A percentile compares a stretch with the other conserved stretches of the same genome.
These are phyloP conservation scores for Meira miltonrushii DNA, from an alignment of 1,284 basidiomycete species.

Conservation along the genomic window DNA sequence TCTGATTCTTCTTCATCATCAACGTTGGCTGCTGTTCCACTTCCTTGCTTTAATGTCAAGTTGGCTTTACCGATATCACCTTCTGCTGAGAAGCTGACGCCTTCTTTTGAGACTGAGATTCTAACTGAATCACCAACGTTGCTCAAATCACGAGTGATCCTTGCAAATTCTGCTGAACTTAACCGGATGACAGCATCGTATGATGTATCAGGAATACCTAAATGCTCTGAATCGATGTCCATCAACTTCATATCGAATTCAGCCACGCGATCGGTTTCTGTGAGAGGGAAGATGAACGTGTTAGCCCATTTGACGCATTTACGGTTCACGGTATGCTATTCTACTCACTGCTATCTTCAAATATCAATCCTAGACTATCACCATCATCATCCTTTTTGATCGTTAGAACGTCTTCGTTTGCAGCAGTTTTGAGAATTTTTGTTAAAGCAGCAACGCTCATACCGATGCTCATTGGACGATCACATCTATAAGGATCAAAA, in stretches of 20 bases:
- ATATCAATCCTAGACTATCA: constrained; percentile 81
- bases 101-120: constrained; percentile 94
- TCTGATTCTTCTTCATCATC: constrained; percentile 47
- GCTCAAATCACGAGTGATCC: constrained; percentile 90
- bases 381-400: constrained; percentile 88
- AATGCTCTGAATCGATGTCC: constrained; percentile 91
- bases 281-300: background rate
- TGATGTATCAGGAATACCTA: constrained; percentile 96
- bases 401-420: constrained; percentile 89
- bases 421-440: constrained; percentile 95
- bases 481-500: constrained; percentile 70
- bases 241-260: constrained; percentile 99
- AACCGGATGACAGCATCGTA: constrained; percentile 92
- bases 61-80: constrained; percentile 91
- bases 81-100: constrained; percentile 85
- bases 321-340: background rate
- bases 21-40: constrained; percentile 50
- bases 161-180: constrained; percentile 77
- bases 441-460: constrained; percentile 70
- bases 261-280: constrained; percentile 86
- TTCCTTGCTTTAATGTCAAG: constrained; percentile 74
- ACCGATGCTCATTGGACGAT: constrained; percentile 77
- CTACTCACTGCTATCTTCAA: constrained; percentile 78
- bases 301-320: no score
- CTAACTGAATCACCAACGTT: constrained; percentile 88